Base-by-base conservation (phyloP, 192 early-diverging fungal genomes). In the Backusella tuberculispora region DNA sequence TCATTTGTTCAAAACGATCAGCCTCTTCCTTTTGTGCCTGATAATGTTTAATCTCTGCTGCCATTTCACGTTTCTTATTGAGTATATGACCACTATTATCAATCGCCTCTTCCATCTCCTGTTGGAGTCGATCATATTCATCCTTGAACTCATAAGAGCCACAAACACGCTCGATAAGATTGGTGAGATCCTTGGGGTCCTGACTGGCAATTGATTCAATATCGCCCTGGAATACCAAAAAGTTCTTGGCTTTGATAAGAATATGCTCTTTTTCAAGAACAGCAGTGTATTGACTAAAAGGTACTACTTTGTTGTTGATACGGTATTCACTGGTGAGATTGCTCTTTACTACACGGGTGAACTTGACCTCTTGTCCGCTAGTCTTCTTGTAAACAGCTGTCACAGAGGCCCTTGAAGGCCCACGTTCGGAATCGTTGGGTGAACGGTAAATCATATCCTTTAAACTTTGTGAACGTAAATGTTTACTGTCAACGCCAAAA, bases 151-250 rank as follows among this genome's bases (percentile, higher is more conserved):
- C 96, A 19, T 93, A 81, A 2, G 98, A 99, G 69, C 95, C 95
- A 78, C 95, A 96, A 74, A 99, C 96, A 78, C 97, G 96, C 83
- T 99, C 98, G 76, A 99, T 94, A 24, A 99, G 80, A 21, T 85
- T 84, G 3, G 98, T 97, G 67, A 99, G 84, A 65, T 99, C 96
- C 76, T 93, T 95, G 17, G 96, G 92, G 41, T 92, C 94, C 83
- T 99, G 98, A n/a, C 94, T 92, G 13, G 98, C 96, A 19, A 99
- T 91, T 10, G 95, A 90, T 75, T 99, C 98, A 5, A 99, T 94
- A 84, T 99, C 97, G 56, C 97, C 97, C 88, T 99, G 96, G 77
- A 99, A 99, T 4, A 99, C 98, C 63, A 99, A 85, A 86, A 99
- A 99, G 83, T 99, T 99, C 44, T 91, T 87, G 1, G 97, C 97